Conservation (phyloP, 2,329 filamentous ascomycete genomes). For the Byssothecium circinans region DNA sequence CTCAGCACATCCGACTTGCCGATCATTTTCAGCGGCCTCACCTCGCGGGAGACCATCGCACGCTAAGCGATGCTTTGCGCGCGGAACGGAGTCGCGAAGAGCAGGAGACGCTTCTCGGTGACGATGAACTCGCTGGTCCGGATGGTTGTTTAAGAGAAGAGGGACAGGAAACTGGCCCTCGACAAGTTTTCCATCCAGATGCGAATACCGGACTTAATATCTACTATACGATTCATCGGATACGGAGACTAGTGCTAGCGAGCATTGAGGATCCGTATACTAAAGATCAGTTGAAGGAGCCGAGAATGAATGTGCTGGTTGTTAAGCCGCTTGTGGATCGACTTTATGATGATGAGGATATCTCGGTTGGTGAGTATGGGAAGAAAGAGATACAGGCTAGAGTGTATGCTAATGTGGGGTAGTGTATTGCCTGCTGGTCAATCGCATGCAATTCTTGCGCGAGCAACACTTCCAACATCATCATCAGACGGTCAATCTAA, state of each 20-base stretch:
- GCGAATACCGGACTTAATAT: conserved; percentile 67
- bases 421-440: conserved; percentile 84
- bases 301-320: conserved; percentile 78
- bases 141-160: conserved; percentile 49
- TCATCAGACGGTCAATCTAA: conserved; percentile 78
- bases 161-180: conserved; percentile 34
- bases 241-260: conserved; percentile 50
- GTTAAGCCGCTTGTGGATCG: conserved; percentile 82
- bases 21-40: conserved; percentile 39
- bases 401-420: conserved; percentile 10
- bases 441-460: conserved; percentile 75
- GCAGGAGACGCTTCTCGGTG: conserved; percentile 51
- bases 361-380: conserved; percentile 65
- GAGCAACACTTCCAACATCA: conserved; percentile 76
- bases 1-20: conserved; percentile 35
- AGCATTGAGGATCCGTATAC: conserved; percentile 66
- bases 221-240: conserved; percentile 75
- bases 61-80: conserved; percentile 41
- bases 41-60: conserved; percentile 34
- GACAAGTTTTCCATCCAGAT: conserved; percentile 52
- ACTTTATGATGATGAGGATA: conserved; percentile 75
- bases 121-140: conserved; percentile 49
- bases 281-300: conserved; percentile 75
- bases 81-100: conserved; percentile 50
- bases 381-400: not conserved